These are phyloP conservation scores for Anethum foeniculum DNA, from an alignment of 140 eudicot genomes.

Conservation along the genomic window DNA sequence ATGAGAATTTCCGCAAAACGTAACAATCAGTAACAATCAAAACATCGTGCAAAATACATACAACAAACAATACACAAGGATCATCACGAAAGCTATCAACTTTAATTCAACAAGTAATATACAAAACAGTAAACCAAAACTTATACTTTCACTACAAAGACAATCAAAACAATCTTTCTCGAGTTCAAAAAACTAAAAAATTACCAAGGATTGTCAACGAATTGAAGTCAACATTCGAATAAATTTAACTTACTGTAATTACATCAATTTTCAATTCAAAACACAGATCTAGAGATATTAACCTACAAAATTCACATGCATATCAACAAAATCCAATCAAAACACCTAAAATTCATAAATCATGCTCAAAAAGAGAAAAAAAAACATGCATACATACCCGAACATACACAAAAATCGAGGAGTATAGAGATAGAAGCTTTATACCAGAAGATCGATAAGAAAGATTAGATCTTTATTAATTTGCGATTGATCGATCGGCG, in stretches of 20 bases:
- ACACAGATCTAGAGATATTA: not conserved
- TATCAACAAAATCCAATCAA: not conserved
- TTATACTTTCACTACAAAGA: not conserved
- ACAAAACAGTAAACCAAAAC: not conserved
- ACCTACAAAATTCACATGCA: not conserved
- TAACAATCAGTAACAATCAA: not conserved
- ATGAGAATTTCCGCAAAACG: not conserved
- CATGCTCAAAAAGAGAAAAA: not conserved
- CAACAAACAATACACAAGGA: not conserved
- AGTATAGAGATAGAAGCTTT: not conserved
- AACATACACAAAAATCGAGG: not conserved
- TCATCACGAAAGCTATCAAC: not conserved
- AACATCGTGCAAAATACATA: not conserved
- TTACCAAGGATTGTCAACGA: not conserved
- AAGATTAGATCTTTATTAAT: not conserved
- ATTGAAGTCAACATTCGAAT: not conserved
- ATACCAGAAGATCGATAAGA: not conserved
- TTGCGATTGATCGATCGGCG: constrained; percentile 4
- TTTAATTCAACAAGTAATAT: not conserved
- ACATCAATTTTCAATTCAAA: constrained; percentile 1
- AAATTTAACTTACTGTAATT: not conserved
- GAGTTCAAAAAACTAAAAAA: not conserved
- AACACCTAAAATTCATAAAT: not conserved
- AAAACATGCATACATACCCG: not conserved
- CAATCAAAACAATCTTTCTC: not conserved